These are phyloP conservation scores for Inga leiocalycina DNA, from an alignment of 306 rosid genomes.

Conservation along the genomic window DNA sequence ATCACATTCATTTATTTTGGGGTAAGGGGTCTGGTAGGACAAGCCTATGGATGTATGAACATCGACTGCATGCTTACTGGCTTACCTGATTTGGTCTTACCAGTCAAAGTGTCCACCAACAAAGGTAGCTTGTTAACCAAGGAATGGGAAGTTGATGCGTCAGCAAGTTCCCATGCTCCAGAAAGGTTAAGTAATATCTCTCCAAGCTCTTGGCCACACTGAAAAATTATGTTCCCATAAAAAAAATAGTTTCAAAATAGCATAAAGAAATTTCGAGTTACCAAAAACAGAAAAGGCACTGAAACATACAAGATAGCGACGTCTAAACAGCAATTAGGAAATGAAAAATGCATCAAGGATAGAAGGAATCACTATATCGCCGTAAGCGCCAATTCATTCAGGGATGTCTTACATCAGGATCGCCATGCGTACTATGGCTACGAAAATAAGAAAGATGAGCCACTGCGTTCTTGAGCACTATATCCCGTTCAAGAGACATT, in stretches of 20 bases:
- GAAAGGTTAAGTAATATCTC: constrained; percentile 78
- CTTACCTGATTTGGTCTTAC: constrained; percentile 79
- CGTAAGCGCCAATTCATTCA: not conserved
- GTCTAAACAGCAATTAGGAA: not conserved
- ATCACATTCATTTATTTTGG: constrained; percentile 5
- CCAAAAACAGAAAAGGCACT: constrained; percentile 10
- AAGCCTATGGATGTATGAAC: constrained; percentile 26
- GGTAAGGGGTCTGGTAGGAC: not conserved
- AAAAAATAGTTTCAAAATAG: not conserved
- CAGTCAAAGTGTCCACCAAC: constrained; percentile 59
- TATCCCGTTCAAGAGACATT: not conserved
- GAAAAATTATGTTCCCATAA: constrained; percentile 25
- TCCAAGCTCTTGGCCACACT: constrained; percentile 94
- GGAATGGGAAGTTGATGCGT: constrained; percentile 69
- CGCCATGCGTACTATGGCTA: not conserved
- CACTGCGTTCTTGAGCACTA: not conserved
- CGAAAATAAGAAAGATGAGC: not conserved
- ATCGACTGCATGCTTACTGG: constrained; percentile 11
- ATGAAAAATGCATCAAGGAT: not conserved
- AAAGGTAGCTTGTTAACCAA: constrained; percentile 67
- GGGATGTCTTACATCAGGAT: not conserved
- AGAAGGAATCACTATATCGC: constrained; percentile 2
- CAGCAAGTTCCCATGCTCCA: constrained; percentile 89
- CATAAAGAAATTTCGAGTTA: constrained; percentile 1
- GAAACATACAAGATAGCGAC: not conserved